phyloP scores from a whole-genome alignment of 495 filamentous ascomycete species.

The Geoglossum glabrum region DNA sequence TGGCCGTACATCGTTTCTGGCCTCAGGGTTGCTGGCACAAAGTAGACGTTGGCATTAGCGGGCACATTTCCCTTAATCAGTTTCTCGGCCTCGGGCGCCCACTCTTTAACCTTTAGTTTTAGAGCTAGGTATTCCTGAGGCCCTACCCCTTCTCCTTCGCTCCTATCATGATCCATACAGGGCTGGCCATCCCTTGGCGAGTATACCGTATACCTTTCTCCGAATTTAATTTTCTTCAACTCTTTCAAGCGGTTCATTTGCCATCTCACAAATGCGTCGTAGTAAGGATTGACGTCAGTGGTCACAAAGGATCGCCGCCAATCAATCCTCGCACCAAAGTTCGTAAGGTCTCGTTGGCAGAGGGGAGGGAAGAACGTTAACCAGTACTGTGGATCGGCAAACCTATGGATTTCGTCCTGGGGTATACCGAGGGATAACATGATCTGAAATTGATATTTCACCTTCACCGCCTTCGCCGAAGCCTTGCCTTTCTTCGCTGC shows the following conservation, averaged over 20 bases:
- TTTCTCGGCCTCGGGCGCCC: slow-evolving; percentile 49
- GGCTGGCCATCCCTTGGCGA: slow-evolving; percentile 92
- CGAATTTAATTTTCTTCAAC: slow-evolving; percentile 83
- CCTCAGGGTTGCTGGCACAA: slow-evolving; percentile 78
- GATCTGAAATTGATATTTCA: slow-evolving; percentile 79
- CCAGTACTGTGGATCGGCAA: slow-evolving; percentile 78
- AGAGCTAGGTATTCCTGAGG: slow-evolving; percentile 86
- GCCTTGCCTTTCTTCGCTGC: slow-evolving; percentile 87
- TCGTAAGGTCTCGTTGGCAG: slow-evolving; percentile 59
- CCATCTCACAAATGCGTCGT: slow-evolving; percentile 89
- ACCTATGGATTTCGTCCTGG: slow-evolving; percentile 69
- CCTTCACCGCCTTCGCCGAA: slow-evolving; percentile 71
- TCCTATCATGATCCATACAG: slow-evolving; percentile 93
- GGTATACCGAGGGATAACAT: slow-evolving; percentile 76
- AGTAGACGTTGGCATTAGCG: slow-evolving; percentile 59
- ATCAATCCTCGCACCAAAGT: slow-evolving; percentile 71
- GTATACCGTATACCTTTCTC: slow-evolving; percentile 87
- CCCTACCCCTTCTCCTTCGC: slow-evolving; percentile 72
- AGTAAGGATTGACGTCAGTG: slow-evolving; percentile 93
- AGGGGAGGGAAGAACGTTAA: slow-evolving; percentile 72
- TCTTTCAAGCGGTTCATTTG: slow-evolving; percentile 89
- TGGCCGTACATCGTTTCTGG: slow-evolving; percentile 99
- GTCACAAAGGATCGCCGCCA: slow-evolving; percentile 87
- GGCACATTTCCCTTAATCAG: slow-evolving; percentile 61
- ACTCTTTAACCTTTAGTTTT: slow-evolving; percentile 78